Base-by-base conservation (phyloP, 768 basidiomycete genomes). In the Hysterangium stoloniferum region DNA sequence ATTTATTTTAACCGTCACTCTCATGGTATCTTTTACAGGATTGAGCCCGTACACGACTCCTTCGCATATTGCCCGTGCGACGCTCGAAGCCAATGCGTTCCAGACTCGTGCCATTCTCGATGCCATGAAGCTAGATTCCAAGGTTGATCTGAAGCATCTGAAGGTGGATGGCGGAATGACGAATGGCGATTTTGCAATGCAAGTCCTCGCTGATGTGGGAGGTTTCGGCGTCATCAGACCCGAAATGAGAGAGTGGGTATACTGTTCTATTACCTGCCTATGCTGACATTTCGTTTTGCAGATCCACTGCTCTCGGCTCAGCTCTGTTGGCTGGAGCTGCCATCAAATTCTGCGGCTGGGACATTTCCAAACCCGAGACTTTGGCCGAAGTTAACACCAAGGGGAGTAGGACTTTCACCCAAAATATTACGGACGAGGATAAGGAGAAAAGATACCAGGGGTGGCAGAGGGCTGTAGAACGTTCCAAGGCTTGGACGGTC, bases 81-180 rank as follows among this genome's bases (percentile, higher is more conserved):
- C 93, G 5, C 76, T 98, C 45, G 96, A 98, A 66, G 94, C 96
- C 20, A 95, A 88, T 53, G 93, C 92, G 12, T 98, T 84, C 73
- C 94, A 97, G 67, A 96, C 95, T 11, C 80, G 87, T 52, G 96
- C 91, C 6, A 89, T 99, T 58, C 76, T 98, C 42, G 92, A 97
- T 64, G 86, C 88, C 61, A 99, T 99, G 86, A 84, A 87, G 63
- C 70, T 86, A 48, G 95, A 99, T 68, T 85, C 88, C n/a, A 77
- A 76, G 13, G 71, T 73, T 4, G 81, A 86, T 41, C 75, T 96
- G 48, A 82, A 84, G 61, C 77, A 86, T 58, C 80, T 99, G 56
- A 94, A 86, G 64, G 95, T 99, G 31, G 96, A 98, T 64, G 96
- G 96, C n/a, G 92, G 93, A 13, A 94, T 96, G 86, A 96, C 93